Base-by-base conservation (phyloP, 148 eudicot species). In the Fagopyrum tataricum region DNA sequence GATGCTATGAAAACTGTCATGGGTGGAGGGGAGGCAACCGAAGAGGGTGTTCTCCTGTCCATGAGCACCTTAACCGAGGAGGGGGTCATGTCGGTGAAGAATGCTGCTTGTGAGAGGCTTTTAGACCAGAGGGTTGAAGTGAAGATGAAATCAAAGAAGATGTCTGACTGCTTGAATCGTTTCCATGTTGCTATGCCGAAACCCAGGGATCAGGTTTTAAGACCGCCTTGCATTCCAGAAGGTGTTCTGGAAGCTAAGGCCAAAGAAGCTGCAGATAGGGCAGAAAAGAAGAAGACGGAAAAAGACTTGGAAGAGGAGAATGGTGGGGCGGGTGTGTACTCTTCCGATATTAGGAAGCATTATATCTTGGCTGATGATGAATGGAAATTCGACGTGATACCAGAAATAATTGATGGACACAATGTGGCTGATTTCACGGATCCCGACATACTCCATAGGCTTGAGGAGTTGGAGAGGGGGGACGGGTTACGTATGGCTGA, bases 261-360 rank as follows among this genome's bases (percentile, higher is more conserved):
- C 17, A 89, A 85, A 78, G 84, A 80, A 70, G 85, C 81, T 47
- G 49, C 49, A 46, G 81, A 80, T 62, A 80, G 76, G 37, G 84
- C 37, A 31, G 37, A 83, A 79, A 82, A 83, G 78, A 85, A 82
- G 75, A 90, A 85, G 80, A 88, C 91, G 6, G 98, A 93, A 82
- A 88, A 74, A 73, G 96, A 93, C 59, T 67, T 85, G 76, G 98
- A 93, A 79, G 78, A 93, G 15, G 94, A 88, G 84, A 89, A 90
- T 78, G 98, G 98, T 67, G 98, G 98, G 47, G 98, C 98, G 11
- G 98, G 98, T 82, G 98, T 93, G 7, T 93, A 93, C 74, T 93
- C 98, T 52, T 96, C 98, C 52, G 89, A 86, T 82, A 81, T 93
- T 85, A 90, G 77, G 81, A 93, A 93, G 80, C 88, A 89, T 74